Percentiles rank a stretch among this genome's conserved stretches.
These are phyloP conservation scores for Hemisphaericaspora subhashii DNA, from an alignment of 1,139 yeast genomes.

Conservation along the genomic window DNA sequence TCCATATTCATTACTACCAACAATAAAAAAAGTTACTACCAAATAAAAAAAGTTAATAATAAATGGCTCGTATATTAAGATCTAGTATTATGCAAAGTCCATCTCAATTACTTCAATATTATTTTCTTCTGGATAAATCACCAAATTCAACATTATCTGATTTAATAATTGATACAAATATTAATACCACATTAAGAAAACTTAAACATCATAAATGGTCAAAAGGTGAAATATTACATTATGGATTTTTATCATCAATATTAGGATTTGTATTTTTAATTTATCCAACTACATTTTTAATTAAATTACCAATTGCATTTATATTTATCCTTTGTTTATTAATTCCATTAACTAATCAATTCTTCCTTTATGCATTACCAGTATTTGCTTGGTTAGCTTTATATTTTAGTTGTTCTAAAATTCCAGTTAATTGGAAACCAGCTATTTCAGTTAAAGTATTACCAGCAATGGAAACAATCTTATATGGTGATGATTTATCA, in stretches of 20 bases:
- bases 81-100: conserved; percentile 38
- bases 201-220: conserved; percentile 53
- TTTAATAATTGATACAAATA: conserved; percentile 60
- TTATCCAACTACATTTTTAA: conserved; percentile 50
- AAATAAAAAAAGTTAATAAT: too few species aligned
- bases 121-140: conserved; percentile 61
- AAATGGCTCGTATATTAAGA: conserved; percentile 25
- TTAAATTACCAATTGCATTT: conserved; percentile 43
- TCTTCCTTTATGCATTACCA: conserved; percentile 83
- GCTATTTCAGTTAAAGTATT: conserved; percentile 86
- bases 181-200: conserved; percentile 47
- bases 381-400: conserved; percentile 85
- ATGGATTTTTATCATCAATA: conserved; percentile 47
- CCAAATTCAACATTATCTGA: conserved; percentile 55
- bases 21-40: too few species aligned
- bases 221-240: conserved; percentile 50
- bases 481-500: conserved; percentile 91
- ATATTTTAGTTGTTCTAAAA: conserved; percentile 76
- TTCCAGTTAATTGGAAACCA: conserved; percentile 79
- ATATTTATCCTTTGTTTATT: conserved; percentile 46
- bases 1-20: background rate
- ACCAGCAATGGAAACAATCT: conserved; percentile 91
- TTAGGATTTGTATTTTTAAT: conserved; percentile 53
- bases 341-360: conserved; percentile 79
- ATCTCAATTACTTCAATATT: conserved; percentile 47